phyloP scores from a whole-genome alignment of 768 basidiomycete genomes.

The Auricularia cornea region DNA sequence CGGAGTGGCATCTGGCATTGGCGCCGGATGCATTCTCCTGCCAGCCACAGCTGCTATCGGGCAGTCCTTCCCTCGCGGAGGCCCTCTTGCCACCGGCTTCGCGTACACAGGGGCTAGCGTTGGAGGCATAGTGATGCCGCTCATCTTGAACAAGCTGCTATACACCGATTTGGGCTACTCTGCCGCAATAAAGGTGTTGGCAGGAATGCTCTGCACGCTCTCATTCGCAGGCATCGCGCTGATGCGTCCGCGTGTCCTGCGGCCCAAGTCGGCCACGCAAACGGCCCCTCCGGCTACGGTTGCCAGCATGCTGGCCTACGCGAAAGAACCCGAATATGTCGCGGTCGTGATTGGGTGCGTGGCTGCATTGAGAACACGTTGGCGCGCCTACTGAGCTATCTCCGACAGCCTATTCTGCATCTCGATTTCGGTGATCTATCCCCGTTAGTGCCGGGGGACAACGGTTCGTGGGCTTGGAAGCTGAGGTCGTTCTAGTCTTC shows the following conservation, averaged over 20 bases:
- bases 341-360: not conserved
- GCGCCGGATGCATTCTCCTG: conserved; percentile 39
- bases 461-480: not conserved
- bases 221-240: conserved; percentile 31
- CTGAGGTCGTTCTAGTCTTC: conserved; percentile 31
- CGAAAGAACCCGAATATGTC: not conserved
- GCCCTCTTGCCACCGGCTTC: conserved; percentile 46
- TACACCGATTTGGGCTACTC: conserved; percentile 32
- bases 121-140: conserved; percentile 53
- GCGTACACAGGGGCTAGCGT: conserved; percentile 51
- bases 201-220: conserved; percentile 32
- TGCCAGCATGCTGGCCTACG: not conserved
- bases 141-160: conserved; percentile 46
- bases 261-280: too few species aligned
- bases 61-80: conserved; percentile 43
- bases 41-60: conserved; percentile 41
- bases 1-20: conserved; percentile 41
- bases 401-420: not conserved
- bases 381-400: not conserved
- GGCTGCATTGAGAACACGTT: too few species aligned
- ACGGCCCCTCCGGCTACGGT: not conserved
- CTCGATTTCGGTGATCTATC: not conserved
- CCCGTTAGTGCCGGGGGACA: not conserved
- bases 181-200: conserved; percentile 41
- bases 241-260: conserved; percentile 30